Base-by-base conservation (phyloP, 2,329 filamentous ascomycete species). In the Aureobasidium lini region DNA sequence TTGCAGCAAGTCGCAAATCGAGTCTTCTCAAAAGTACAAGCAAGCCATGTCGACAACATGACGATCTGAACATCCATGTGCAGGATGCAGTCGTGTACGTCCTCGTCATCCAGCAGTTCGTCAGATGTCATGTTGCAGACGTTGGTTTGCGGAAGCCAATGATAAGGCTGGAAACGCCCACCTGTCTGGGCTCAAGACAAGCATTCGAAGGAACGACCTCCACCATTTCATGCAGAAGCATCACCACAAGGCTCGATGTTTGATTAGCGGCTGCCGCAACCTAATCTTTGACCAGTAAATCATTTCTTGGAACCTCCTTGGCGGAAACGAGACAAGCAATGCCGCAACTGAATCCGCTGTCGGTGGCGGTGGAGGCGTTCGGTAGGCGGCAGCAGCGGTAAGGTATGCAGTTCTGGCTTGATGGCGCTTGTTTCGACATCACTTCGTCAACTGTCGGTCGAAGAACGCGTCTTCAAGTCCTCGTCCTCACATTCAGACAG, bases 311-410 rank as follows among this genome's bases (percentile, higher is more conserved):
- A n/a, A 5, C 11, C 37, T 54, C 37, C 50, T 54, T 54, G 50
- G 50, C 37, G n/a, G 9, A 15, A 29, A 8, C 3, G n/a, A 54
- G 29, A 54, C 34, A 54, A 54, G 50, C 50, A 54, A 54, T 43
- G 39, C 50, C 28, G 50, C 50, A 28, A 9, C 13, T 32, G 29
- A 7, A n/a, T 11, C n/a, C n/a, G 48, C 48, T 52, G 48, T 40
- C 7, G 8, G 48, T 52, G 48, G 36, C 48, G 34, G 48, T 40
- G 16, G 5, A 40, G 37, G 28, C 37, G 39, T 28, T 28, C 50
- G 50, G 50, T 28, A 42, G n/a, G 50, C 50, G 37, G 50, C 50
- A 54, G 29, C 6, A 34, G 50, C 50, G 50, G 37, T 40, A 43
- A 23, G 9, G 39, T 43, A 34, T 40, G 37, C 15, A 15, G 15